Base-by-base conservation (phyloP, 2,329 filamentous ascomycete genomes). In the Sclerotiophoma versabilis region DNA sequence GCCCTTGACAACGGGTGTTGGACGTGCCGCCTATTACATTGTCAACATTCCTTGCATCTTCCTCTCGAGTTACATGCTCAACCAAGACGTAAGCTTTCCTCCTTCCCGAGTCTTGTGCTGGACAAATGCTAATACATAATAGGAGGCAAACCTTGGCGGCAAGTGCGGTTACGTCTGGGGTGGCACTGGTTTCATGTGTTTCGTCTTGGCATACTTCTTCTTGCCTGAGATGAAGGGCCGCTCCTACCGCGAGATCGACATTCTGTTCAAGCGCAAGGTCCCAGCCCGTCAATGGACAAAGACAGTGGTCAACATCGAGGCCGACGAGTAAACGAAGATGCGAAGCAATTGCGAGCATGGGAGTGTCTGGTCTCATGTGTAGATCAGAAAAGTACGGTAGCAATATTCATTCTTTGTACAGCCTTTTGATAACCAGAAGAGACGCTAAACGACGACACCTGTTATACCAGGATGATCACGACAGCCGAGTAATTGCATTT, bases 31-130 rank as follows among this genome's bases (percentile, higher is more conserved):
- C 11, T 89, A 89, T 79, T 88, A 89, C 74, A 63, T 86, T 5
- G 76, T 86, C 57, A 82, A 88, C 54, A 88, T 88, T 69, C 85
- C 86, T 63, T 87, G 83, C 65, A 88, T 88, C 67, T 88, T 85
- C 81, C 80, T 86, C 9, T 71, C 78, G 7, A 83, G 79, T 58
- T 85, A 81, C 65, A 84, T 87, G 82, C 84, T 87, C 58, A 87
- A 87, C 79, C 71, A 79, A 1, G 75, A 60, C 33, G 64, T 65
- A 68, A 65, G 66, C 36, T 51, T 2, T n/a, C 19, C 20, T 9
- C 22, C 4, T n/a, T 33, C 19, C 7, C 74, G 65, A 71, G 82
- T 71, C 73, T 83, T 17, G 81, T 78, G 33, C 82, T 36, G 0
- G 82, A 81, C 71, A 83, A 80, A 77, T 81, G 81, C 68, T 86